Evolutionary conservation across 2,329 filamentous ascomycete genomes (phyloP), one percentile per base, ranked within the genome.

Genomic region (Pseudogymnoascus sp.): DNA sequence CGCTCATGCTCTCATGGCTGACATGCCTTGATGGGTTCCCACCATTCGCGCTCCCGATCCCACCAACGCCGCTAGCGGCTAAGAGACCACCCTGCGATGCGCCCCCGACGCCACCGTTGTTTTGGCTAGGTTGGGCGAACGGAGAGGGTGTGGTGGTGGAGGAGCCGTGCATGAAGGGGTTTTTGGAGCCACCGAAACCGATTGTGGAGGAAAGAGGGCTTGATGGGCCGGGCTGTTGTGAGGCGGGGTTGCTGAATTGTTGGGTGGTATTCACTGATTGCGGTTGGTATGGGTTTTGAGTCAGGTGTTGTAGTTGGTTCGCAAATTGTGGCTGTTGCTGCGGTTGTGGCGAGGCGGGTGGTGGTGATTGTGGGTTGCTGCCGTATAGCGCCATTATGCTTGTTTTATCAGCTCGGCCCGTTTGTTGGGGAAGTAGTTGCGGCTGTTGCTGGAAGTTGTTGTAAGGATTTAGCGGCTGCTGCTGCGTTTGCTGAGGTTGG

Each of bases 361-460:
- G 35, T 26, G 58, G 33, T 26, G 58, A 38, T 63, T 74, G 72
- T 38, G 72, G 70, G 29, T 72, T 82, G 70, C 83, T 86, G 63
- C 19, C 38, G 74, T 90, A 93, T 10, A 94, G 75, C 5, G 90
- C 87, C 73, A 93, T 78, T 64, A 94, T 93, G 4, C 87, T 87
- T 2, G 83, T 84, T 66, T 89, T 92, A 69, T 91, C 85, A 31
- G 86, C 80, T 33, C 82, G 78, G 43, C 77, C 77, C 14, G 79
- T 77, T 60, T 78, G 76, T 43, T 76, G 74, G 4, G 77, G 71
- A 35, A 81, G 69, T 19, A 73, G 67, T 52, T 74, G 74, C 61
- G 72, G 71, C 0, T 66, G 68, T 61, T 68, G 69, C 33, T 68
- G 67, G 38, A n/a, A 39, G 59, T 41, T 68, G 69, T 63, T 70